Percentiles rank a stretch among this genome's conserved stretches.
Evolutionary conservation across 2,329 filamentous ascomycete genomes (phyloP).

Genomic region (Exophiala bonariae): DNA sequence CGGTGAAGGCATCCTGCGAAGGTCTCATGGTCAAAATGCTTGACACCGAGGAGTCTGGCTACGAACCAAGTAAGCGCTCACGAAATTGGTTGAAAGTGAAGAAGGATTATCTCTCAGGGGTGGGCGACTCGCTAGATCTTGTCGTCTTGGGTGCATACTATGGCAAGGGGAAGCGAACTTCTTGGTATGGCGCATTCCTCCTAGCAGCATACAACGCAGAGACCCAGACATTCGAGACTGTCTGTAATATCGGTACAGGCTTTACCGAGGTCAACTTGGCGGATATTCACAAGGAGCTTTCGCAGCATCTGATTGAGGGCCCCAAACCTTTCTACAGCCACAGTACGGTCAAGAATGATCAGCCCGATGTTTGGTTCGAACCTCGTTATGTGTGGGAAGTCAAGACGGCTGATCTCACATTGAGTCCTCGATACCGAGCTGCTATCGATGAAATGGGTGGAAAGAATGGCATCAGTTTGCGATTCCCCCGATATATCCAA

Average conservation of each 20-base stretch:
- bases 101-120: constrained; percentile 92
- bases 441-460: constrained; percentile 73
- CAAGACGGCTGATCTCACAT: constrained; percentile 90
- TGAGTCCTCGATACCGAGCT: constrained; percentile 92
- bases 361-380: constrained; percentile 98
- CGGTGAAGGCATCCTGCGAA: constrained; percentile 93
- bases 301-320: constrained; percentile 76
- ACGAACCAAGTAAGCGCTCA: constrained; percentile 93
- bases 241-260: constrained; percentile 98
- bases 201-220: constrained; percentile 86
- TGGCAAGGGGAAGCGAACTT: constrained; percentile 92
- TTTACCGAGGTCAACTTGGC: constrained; percentile 95
- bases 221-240: constrained; percentile 83
- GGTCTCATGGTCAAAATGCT: constrained; percentile 99
- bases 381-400: constrained; percentile 95
- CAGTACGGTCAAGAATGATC: constrained; percentile 79
- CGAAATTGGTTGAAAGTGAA: constrained; percentile 99
- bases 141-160: constrained; percentile 94
- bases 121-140: constrained; percentile 93
- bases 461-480: constrained; percentile 76
- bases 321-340: constrained; percentile 95
- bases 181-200: constrained; percentile 92
- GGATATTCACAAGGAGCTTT: constrained; percentile 75
- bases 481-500: constrained; percentile 93
- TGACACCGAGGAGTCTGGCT: constrained; percentile 86